These are phyloP conservation scores for Cicer pinnatifidum DNA, from an alignment of 306 rosid species.

Conservation along the genomic window DNA sequence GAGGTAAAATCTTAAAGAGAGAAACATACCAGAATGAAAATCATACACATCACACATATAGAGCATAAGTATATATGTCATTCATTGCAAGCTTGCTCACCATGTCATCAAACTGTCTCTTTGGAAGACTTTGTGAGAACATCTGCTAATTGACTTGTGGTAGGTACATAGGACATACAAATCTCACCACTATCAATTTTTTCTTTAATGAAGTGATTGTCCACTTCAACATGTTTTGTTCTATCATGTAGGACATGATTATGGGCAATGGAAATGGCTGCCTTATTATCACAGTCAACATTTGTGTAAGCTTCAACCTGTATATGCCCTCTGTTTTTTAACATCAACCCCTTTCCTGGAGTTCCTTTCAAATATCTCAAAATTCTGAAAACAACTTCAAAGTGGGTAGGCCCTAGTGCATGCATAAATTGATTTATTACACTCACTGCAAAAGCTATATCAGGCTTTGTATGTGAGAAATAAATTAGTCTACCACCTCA, in stretches of 20 bases:
- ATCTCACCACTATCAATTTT: neutral
- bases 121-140: too few relatives aligned
- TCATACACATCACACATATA: too few relatives aligned
- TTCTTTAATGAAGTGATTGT: neutral
- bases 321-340: neutral
- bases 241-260: neutral
- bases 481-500: neutral
- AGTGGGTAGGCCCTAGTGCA: neutral
- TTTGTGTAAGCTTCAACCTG: neutral
- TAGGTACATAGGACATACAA: neutral
- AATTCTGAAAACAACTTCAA: too few relatives aligned
- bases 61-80: too few relatives aligned
- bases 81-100: too few relatives aligned
- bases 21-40: too few relatives aligned
- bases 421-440: neutral
- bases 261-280: neutral
- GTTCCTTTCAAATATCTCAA: neutral
- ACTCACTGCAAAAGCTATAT: neutral
- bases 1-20: too few relatives aligned
- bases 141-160: too few relatives aligned
- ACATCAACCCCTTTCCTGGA: neutral
- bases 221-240: neutral
- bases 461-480: neutral
- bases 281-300: neutral
- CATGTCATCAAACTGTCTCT: too few relatives aligned